phyloP scores from a whole-genome alignment of 163 green algal species.

The Scenedesmus sp. region DNA sequence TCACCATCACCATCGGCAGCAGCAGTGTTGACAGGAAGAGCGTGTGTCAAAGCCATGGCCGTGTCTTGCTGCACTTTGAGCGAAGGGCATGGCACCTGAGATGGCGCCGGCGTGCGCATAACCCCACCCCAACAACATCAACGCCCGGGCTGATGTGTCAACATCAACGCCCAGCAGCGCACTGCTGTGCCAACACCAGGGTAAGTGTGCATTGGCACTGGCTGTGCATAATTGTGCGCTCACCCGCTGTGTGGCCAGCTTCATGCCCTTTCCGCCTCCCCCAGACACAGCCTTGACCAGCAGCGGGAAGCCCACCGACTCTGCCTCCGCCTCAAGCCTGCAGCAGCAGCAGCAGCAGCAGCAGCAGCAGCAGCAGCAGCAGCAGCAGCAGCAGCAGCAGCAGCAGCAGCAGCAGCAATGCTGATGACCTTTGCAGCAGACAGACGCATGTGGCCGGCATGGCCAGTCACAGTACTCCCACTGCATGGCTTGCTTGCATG shows the following conservation, averaged over 20 bases:
- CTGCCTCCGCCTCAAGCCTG: conserved; percentile 73
- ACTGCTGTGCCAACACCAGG: too few species aligned
- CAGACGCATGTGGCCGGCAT: neutral
- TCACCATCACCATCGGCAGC: neutral
- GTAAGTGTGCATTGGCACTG: too few species aligned
- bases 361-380: neutral
- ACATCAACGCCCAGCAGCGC: too few species aligned
- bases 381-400: neutral
- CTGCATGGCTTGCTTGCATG: too few species aligned
- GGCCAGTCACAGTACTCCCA: too few species aligned
- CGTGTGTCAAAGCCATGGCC: too few species aligned
- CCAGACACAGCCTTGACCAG: conserved; percentile 96
- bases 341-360: conserved; percentile 25
- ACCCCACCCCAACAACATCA: too few species aligned
- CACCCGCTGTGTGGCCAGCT: conserved; percentile 73
- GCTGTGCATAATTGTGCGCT: too few species aligned
- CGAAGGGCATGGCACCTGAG: too few species aligned
- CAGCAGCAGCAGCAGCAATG: too few species aligned
- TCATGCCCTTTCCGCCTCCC: conserved; percentile 96
- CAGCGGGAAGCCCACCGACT: conserved; percentile 86
- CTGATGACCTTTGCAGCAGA: neutral
- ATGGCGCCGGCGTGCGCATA: too few species aligned
- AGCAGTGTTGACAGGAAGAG: neutral
- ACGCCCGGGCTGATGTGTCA: too few species aligned
- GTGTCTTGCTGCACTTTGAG: neutral